Percentiles rank a stretch among this genome's conserved stretches.
These are phyloP conservation scores for Ailanthus altissimus DNA, from an alignment of 345 rosid genomes.

Conservation along the genomic window DNA sequence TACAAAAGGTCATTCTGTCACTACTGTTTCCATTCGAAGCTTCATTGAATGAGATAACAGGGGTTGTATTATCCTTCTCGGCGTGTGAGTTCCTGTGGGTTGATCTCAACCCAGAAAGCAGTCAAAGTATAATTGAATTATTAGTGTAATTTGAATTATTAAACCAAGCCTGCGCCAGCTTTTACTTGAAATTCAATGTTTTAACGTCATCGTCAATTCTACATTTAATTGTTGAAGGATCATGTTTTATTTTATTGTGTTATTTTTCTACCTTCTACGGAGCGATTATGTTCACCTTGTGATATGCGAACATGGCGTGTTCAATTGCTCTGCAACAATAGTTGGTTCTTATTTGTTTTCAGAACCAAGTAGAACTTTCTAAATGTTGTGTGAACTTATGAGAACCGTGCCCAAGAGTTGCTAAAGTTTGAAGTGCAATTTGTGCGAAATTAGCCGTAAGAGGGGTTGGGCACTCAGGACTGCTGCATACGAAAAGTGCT, in stretches of 20 bases:
- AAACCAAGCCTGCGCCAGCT: neutral
- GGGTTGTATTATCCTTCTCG: neutral
- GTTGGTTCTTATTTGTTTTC: too few species aligned
- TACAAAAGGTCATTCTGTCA: neutral
- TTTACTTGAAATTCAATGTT: neutral
- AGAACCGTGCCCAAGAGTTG: too few species aligned
- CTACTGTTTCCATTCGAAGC: neutral
- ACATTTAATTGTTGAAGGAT: neutral
- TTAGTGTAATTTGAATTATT: neutral
- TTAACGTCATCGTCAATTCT: neutral
- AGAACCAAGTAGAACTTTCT: too few species aligned
- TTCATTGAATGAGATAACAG: neutral
- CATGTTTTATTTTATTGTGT: too few species aligned
- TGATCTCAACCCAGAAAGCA: neutral
- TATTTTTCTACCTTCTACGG: neutral
- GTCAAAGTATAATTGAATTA: neutral
- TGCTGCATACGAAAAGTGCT: too few species aligned
- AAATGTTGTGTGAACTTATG: too few species aligned
- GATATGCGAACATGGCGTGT: too few species aligned
- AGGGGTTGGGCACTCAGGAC: too few species aligned
- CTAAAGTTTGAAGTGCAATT: too few species aligned
- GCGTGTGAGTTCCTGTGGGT: neutral
- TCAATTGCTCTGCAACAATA: too few species aligned
- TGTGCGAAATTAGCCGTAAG: too few species aligned
- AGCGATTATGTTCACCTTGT: too few species aligned